Base-by-base conservation (phyloP, 306 rosid species). In the Albizia julibrissin region DNA sequence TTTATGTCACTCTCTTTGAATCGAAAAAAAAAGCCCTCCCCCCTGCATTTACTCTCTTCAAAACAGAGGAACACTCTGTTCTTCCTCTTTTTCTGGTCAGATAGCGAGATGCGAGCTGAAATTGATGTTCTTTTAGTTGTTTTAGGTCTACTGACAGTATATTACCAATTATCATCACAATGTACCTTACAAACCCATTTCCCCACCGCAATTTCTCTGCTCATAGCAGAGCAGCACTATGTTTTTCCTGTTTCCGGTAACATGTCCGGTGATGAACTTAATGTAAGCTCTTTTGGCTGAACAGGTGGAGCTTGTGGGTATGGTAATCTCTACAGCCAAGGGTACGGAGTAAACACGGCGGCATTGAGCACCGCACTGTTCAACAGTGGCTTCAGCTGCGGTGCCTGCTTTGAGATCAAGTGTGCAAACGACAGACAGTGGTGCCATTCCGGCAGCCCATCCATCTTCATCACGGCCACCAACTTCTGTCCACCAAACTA, bases 251-350 rank as follows among this genome's bases (percentile, higher is more conserved):
- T 67, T 68, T 37, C 46, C 13, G 8, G 27, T 68, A 10, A 21
- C 8, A 1, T 19, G 49, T 21, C 37, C 3, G 9, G 34, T 6
- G 2, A 40, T 3, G 11, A 10, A 50, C 52, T 56, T 24, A 24
- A 47, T 5, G 14, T 27, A 0, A 34, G 2, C 14, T 34, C 10
- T 68, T 16, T 65, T 33, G 22, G 14, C 7, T 16, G 44, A 44
- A 2, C 74, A 95, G 99, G 99, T 1, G 99, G 99, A 44, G 99
- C 99, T 49, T 95, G 99, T 67, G 99, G 99, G 56, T 95, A 93
- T n/a, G 99, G 99, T 0, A 95, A 95, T 76, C 80, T 95, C 7
- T 95, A 95, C 89, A 95, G 99, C 85, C 99, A 95, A 77, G 99
- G 99, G 7, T 95, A 95, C 54, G 99, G 99, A 1, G 98, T 93